Evolutionary conservation across 1,284 basidiomycete species (phyloP).

Genomic region (Apiotrichum laibachii): DNA sequence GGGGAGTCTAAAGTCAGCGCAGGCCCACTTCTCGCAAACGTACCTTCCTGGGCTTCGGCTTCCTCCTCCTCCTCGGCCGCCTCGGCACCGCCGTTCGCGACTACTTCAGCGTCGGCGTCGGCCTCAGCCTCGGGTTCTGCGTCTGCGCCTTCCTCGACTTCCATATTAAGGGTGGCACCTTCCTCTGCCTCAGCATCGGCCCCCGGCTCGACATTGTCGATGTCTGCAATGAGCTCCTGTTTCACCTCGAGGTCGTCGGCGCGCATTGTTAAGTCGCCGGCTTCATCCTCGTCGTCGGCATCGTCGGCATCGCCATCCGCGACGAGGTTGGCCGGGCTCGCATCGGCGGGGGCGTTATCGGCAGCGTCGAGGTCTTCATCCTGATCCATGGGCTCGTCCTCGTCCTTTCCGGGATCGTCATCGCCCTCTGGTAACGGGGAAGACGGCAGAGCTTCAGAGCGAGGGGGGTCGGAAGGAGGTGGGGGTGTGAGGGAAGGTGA

Average conservation of each 20-base stretch:
- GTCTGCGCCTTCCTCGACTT: background rate
- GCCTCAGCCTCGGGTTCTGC: constrained; percentile 3
- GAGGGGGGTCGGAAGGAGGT: constrained; percentile 24
- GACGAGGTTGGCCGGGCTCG: constrained; percentile 2
- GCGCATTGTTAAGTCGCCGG: constrained; percentile 26
- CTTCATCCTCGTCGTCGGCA: constrained; percentile 17
- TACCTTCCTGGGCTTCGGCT: constrained; percentile 10
- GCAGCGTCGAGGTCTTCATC: constrained; percentile 9
- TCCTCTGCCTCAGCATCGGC: background rate
- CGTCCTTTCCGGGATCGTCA: constrained; percentile 6
- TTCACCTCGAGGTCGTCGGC: constrained; percentile 9
- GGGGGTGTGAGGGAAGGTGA: constrained; percentile 32
- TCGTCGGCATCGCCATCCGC: constrained; percentile 3
- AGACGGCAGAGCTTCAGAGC: constrained; percentile 18
- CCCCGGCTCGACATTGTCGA: background rate
- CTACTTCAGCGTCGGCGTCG: constrained; percentile 2
- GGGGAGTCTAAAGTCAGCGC: constrained; percentile 5
- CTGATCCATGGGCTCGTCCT: constrained; percentile 9
- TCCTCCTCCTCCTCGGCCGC: constrained; percentile 19
- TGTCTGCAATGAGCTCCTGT: background rate
- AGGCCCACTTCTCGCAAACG: background rate
- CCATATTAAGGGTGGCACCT: background rate
- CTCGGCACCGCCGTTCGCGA: constrained; percentile 7
- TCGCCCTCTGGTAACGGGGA: background rate
- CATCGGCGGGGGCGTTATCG: background rate